Conservation (phyloP, 2,329 filamentous ascomycete species). For the Simplicillium sp. region DNA sequence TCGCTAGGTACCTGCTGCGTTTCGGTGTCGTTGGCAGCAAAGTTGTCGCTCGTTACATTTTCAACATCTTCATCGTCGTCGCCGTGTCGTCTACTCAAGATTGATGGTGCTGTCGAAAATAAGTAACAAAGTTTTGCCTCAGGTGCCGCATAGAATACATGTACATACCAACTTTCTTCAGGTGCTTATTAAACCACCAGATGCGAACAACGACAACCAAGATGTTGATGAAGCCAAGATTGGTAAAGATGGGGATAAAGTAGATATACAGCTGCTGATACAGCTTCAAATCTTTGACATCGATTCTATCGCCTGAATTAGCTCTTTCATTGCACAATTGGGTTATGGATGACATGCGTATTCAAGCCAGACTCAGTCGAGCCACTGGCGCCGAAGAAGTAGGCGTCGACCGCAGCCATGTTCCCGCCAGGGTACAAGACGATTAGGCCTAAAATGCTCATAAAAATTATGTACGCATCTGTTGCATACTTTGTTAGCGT, state of each 20-base stretch:
- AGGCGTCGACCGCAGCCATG: slow-evolving; percentile 32
- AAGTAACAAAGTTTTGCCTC: no score
- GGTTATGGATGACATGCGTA: slow-evolving; percentile 22
- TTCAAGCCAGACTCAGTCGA: slow-evolving; percentile 42
- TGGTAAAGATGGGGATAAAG: slow-evolving; percentile 36
- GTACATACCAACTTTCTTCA: slow-evolving; percentile 25
- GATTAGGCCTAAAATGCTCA: slow-evolving; percentile 2
- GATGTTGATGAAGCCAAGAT: slow-evolving; percentile 39
- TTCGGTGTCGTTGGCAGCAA: no score
- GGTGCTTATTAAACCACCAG: slow-evolving; percentile 36
- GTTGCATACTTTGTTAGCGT: neutral
- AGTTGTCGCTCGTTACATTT: no score
- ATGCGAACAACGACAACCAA: slow-evolving; percentile 36
- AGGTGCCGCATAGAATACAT: no score
- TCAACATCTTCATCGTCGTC: no score
- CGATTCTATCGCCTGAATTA: slow-evolving; percentile 23
- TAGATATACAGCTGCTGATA: slow-evolving; percentile 45
- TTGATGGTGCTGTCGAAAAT: neutral
- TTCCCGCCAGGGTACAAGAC: slow-evolving; percentile 19
- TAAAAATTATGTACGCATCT: slow-evolving; percentile 8
- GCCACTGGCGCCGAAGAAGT: slow-evolving; percentile 38
- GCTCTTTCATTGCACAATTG: no score
- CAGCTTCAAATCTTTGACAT: slow-evolving; percentile 35
- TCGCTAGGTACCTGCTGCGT: neutral
- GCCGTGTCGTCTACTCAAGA: no score